A percentile compares a stretch with the other conserved stretches of the same genome.
Conservation (phyloP, 257 asterid genomes). For the Capsicum baccatum region DNA sequence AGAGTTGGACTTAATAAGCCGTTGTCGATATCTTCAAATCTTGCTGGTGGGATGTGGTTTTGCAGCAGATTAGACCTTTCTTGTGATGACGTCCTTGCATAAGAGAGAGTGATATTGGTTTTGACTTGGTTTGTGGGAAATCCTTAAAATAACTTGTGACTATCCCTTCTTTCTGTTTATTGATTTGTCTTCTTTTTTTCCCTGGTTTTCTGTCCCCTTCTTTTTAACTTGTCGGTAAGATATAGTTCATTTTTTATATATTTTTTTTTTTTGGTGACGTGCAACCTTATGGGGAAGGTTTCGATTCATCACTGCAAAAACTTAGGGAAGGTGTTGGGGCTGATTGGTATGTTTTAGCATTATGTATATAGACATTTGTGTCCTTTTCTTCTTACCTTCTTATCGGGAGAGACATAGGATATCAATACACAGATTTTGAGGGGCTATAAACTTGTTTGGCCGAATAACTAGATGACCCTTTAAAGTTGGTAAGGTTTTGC, state of each 20-base stretch:
- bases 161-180: conserved; percentile 14
- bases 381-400: not conserved
- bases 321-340: not conserved
- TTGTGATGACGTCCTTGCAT: not conserved
- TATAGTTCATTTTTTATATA: not conserved
- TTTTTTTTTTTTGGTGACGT: not conserved
- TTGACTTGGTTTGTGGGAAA: not conserved
- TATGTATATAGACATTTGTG: not conserved
- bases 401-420: not conserved
- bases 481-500: not conserved
- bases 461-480: not conserved
- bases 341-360: not conserved
- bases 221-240: not conserved
- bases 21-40: conserved; percentile 5
- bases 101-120: not conserved
- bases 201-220: not conserved
- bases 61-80: not conserved
- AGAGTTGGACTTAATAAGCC: conserved; percentile 11
- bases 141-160: not conserved
- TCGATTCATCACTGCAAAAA: not conserved
- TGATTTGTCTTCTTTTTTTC: not conserved
- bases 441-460: not conserved
- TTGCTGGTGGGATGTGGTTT: conserved; percentile 5
- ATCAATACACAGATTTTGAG: not conserved
- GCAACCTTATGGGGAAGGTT: not conserved